Base-by-base conservation (phyloP, 306 rosid species). In the Myrica gale region DNA sequence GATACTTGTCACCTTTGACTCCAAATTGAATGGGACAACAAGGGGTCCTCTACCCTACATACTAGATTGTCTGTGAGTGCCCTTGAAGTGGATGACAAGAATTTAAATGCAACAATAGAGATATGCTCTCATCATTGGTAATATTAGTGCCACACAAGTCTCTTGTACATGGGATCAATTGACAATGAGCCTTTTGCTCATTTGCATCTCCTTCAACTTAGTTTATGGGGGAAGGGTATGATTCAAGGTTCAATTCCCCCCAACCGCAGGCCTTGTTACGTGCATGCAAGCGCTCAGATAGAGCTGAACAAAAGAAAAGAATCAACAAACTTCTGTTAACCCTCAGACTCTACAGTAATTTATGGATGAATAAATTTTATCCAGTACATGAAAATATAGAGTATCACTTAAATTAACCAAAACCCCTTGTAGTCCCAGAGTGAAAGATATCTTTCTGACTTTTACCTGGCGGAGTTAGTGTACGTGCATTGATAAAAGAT, bases 401-500 rank as follows among this genome's bases (percentile, higher is more conserved):
- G 13, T 21, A 5, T 60, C 68, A 32, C 26, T 26, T 61, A 61
- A 55, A 32, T 61, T 32, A 3, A 32, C 19, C 41, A 61, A 66
- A 66, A 43, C 21, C 23, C 44, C 1, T 41, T 16, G 19, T 44
- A 44, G 17, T 17, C 45, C 67, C 66, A 21, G 26, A 56, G 26
- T 60, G 46, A 70, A 70, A 71, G 51, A 60, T 43, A 74, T 5
- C 13, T 83, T 77, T 67, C 63, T 72, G 5, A 9, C 52, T 52
- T 60, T 71, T 84, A 93, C 98, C 98, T 87, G 84, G 74, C 41
- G 96, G 87, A 79, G 62, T 61, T 58, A 93, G 86, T 3, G 98
- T 93, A 13, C 85, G 84, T 7, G 97, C 98, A 85, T 83, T 73
- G 62, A 93, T 93, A 81, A 93, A 93, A 62, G 97, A 89, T 77